phyloP scores from a whole-genome alignment of 2,329 filamentous ascomycete genomes.

The Drechslerella dactyloides region DNA sequence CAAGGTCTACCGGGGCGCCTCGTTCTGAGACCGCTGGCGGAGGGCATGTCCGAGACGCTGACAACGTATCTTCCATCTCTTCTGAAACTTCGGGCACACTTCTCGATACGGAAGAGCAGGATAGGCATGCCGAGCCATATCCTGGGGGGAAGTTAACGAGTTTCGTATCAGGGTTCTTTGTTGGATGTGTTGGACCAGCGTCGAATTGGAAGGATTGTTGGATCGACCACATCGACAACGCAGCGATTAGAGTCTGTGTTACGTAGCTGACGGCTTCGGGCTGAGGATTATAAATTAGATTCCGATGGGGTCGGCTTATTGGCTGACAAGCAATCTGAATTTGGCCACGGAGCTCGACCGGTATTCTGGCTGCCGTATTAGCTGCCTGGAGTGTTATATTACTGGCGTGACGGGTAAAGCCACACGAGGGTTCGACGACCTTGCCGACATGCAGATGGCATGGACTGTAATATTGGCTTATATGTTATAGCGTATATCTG shows the following conservation, averaged over 20 bases:
- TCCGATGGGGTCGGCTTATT: too few species aligned
- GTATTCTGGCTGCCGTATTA: too few species aligned
- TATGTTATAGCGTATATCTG: too few species aligned
- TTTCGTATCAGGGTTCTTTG: not conserved
- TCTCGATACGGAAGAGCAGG: not conserved
- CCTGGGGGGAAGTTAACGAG: not conserved
- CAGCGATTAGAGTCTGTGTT: not conserved
- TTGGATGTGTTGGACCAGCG: conserved; percentile 18
- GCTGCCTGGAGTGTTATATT: too few species aligned
- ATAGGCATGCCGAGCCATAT: not conserved
- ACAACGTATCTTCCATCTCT: not conserved
- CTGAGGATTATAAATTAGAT: not conserved
- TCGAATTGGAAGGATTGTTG: conserved; percentile 13
- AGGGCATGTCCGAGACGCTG: not conserved
- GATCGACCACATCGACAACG: conserved; percentile 15
- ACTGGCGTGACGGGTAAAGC: too few species aligned
- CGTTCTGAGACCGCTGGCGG: not conserved
- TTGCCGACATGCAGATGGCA: too few species aligned
- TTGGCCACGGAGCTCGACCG: too few species aligned
- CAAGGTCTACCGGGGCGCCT: not conserved
- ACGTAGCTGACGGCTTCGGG: not conserved
- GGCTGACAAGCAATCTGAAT: too few species aligned
- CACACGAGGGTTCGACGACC: too few species aligned
- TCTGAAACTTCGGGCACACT: not conserved
- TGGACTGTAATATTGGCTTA: too few species aligned